These are phyloP conservation scores for Aspergillus viridinutans DNA, from an alignment of 2,329 filamentous ascomycete genomes.

Conservation along the genomic window DNA sequence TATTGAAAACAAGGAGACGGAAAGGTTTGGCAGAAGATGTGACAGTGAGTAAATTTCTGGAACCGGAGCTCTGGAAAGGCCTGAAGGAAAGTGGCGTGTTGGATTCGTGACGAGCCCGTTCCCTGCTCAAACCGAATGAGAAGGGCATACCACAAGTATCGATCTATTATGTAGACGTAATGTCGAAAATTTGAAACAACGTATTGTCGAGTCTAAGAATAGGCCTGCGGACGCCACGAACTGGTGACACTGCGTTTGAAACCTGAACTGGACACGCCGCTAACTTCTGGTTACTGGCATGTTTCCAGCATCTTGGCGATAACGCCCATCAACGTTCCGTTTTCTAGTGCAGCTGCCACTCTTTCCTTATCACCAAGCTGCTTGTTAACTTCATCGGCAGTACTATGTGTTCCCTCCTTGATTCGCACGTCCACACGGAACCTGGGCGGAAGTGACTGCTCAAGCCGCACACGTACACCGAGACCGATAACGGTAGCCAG, in stretches of 20 bases:
- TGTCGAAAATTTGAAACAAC: background rate
- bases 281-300: slow-evolving; percentile 52
- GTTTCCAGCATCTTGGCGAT: slow-evolving; percentile 91
- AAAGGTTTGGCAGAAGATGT: slow-evolving; percentile 96
- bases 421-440: slow-evolving; percentile 90
- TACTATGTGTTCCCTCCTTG: slow-evolving; percentile 93
- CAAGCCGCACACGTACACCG: slow-evolving; percentile 83
- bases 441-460: slow-evolving; percentile 84
- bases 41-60: slow-evolving; percentile 90
- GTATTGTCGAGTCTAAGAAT: background rate
- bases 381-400: slow-evolving; percentile 94
- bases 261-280: background rate
- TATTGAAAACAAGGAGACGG: slow-evolving; percentile 86
- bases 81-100: slow-evolving; percentile 85
- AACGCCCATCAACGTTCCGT: slow-evolving; percentile 81
- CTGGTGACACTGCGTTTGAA: background rate
- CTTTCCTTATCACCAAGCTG: slow-evolving; percentile 95
- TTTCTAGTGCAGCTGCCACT: slow-evolving; percentile 90
- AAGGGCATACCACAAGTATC: background rate
- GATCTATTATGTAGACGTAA: slow-evolving; percentile 19
- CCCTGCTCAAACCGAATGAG: background rate
- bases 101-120: slow-evolving; percentile 48
- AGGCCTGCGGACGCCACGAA: background rate
- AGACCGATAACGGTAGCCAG: slow-evolving; percentile 94
- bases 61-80: slow-evolving; percentile 86